Percentiles rank a stretch among this genome's conserved stretches.
These are phyloP conservation scores for Phytophthora fragariaefolia DNA, from an alignment of 352 stramenopile genomes.

Conservation along the genomic window DNA sequence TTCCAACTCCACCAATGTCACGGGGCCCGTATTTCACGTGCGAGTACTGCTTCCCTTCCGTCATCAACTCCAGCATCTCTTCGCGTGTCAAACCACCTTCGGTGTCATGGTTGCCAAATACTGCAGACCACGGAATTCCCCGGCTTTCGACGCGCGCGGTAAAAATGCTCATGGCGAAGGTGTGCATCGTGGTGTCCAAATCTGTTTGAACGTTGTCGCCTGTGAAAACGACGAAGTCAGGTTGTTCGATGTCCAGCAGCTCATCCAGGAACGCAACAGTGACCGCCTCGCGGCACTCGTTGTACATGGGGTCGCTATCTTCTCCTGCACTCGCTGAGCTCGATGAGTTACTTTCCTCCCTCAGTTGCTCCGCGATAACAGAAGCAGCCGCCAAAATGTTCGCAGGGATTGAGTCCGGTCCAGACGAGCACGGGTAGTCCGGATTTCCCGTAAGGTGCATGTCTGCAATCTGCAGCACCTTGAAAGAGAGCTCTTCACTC, in stretches of 20 bases:
- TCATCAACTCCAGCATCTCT: constrained; percentile 46
- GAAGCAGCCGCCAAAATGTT: constrained; percentile 38
- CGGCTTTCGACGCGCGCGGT: constrained; percentile 43
- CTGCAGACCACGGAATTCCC: constrained; percentile 57
- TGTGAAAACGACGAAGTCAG: constrained; percentile 72
- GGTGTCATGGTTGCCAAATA: constrained; percentile 78
- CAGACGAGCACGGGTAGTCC: constrained; percentile 37
- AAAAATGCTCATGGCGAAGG: constrained; percentile 46
- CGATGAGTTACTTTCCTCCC: constrained; percentile 29
- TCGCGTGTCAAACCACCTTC: constrained; percentile 50
- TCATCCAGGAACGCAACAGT: constrained; percentile 62
- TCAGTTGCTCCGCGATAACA: constrained; percentile 31
- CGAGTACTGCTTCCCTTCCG: constrained; percentile 43
- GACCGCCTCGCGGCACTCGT: constrained; percentile 50
- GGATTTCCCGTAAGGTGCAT: constrained; percentile 62
- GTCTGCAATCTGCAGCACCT: constrained; percentile 76
- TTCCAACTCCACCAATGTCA: constrained; percentile 61
- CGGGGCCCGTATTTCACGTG: constrained; percentile 57
- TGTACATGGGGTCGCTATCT: constrained; percentile 33
- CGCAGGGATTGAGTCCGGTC: constrained; percentile 27
- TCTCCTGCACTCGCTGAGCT: constrained; percentile 21
- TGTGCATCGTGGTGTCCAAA: constrained; percentile 26
- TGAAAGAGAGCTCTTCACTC: constrained; percentile 47
- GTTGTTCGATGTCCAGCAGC: constrained; percentile 62
- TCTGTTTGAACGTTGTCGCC: constrained; percentile 66